Evolutionary conservation across 768 basidiomycete species (phyloP).

Genomic region (Lactifluus volemus): DNA sequence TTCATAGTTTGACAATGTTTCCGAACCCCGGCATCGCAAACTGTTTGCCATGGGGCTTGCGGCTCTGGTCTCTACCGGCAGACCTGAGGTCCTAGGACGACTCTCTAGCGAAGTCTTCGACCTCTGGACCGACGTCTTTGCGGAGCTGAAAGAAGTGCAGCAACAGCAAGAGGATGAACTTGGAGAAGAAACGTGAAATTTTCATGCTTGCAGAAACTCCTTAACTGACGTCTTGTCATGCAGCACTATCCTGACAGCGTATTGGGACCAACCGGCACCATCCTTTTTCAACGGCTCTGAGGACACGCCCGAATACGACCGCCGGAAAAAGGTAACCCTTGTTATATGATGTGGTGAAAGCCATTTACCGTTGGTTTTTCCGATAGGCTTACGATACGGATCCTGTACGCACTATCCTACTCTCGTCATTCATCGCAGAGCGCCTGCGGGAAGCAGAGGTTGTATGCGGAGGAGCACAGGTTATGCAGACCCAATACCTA

Average conservation of each 20-base stretch:
- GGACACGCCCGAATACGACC: slow-evolving; percentile 67
- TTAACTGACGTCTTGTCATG: background rate
- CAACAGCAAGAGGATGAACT: slow-evolving; percentile 24
- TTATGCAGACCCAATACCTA: slow-evolving; percentile 54
- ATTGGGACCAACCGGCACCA: slow-evolving; percentile 62
- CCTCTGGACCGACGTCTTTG: slow-evolving; percentile 83
- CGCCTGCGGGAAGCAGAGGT: slow-evolving; percentile 58
- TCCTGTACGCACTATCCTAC: slow-evolving; percentile 55
- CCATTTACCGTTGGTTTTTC: background rate
- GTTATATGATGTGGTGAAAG: background rate
- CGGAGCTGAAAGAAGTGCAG: slow-evolving; percentile 69
- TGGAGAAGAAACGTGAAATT: slow-evolving; percentile 3
- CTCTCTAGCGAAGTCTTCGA: slow-evolving; percentile 73
- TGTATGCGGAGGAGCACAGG: slow-evolving; percentile 45
- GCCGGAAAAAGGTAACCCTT: slow-evolving; percentile 56
- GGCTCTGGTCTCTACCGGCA: slow-evolving; percentile 64
- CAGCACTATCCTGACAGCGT: slow-evolving; percentile 39
- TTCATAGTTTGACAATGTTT: slow-evolving; percentile 81
- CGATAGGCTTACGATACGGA: slow-evolving; percentile 60
- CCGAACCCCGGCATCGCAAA: slow-evolving; percentile 78
- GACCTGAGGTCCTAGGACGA: slow-evolving; percentile 61
- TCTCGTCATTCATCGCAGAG: slow-evolving; percentile 51
- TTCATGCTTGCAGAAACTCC: background rate
- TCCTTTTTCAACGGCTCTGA: slow-evolving; percentile 56
- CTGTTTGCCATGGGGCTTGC: slow-evolving; percentile 78